Base-by-base conservation (phyloP, 495 filamentous ascomycete genomes). In the Aspergillus conjunctus region DNA sequence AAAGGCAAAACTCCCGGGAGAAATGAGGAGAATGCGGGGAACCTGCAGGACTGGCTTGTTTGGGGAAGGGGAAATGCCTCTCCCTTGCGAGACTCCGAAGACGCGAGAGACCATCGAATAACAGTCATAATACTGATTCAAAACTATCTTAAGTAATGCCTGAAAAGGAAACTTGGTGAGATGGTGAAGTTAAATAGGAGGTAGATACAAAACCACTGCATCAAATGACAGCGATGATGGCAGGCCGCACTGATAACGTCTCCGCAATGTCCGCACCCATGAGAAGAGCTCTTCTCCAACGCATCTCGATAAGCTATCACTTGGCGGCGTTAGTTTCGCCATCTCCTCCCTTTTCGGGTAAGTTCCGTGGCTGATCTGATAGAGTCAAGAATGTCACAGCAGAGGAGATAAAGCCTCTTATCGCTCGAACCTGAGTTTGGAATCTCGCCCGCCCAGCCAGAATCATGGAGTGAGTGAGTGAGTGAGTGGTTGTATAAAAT, bases 241-340 rank as follows among this genome's bases (percentile, higher is more conserved):
- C 17, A 48, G 21, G 44, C 44, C 17, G 10, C 44, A 22, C n/a
- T 48, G 44, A 48, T 48, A 48, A 48, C 44, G 0, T 48, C n/a
- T 21, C 17, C 39, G 39, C 26, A 43, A 10, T 0, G 14, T 43
- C 17, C 44, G 20, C 44, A 48, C 20, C 44, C 18, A 17, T 21
- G 15, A 4, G 9, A 41, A 41, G 37, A 22, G 15, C 18, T 48
- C 0, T 48, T 48, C 43, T 46, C 43, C 44, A 48, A 48, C 12
- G 10, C 17, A 48, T 20, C 17, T 48, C 44, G 34, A 46, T 46
- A 53, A 39, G 55, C 46, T 67, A 69, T 72, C 70, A 66, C 71
- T 74, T 72, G 71, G 71, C 69, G 37, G 43, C 48, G 9, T 54
- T 68, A 61, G 63, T 49, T 60, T 72, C 71, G 71, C 71, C 66